Conservation (phyloP, 1,139 yeast genomes). For the Pneumocystis canis region DNA sequence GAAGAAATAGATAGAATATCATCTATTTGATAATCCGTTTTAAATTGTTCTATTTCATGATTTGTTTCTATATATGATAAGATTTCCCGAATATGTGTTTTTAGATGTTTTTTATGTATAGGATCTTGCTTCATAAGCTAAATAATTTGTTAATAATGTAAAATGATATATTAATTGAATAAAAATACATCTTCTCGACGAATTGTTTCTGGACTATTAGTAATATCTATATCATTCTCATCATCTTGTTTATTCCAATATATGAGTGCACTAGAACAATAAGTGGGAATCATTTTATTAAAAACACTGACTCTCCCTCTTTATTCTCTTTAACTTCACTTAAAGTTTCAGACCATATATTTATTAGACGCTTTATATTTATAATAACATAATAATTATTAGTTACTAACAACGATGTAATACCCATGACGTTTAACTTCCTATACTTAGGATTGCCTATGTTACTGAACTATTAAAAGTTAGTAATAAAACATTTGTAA, state of each 20-base stretch:
- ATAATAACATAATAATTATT: constrained; percentile 5
- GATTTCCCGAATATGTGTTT: not conserved
- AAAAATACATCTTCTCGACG: constrained; percentile 4
- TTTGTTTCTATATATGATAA: not conserved
- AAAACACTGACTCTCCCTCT: constrained; percentile 8
- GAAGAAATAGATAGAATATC: not conserved
- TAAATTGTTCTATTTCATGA: not conserved
- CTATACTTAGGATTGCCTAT: constrained; percentile 56
- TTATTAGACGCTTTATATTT: constrained; percentile 3
- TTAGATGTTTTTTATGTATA: not conserved
- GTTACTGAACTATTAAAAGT: constrained; percentile 26
- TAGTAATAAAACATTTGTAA: constrained; percentile 16
- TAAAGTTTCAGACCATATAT: constrained; percentile 13
- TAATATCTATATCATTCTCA: constrained; percentile 1
- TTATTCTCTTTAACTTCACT: constrained; percentile 13
- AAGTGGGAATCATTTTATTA: not conserved
- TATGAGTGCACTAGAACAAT: constrained; percentile 4
- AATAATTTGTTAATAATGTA: not conserved
- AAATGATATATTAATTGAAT: not conserved
- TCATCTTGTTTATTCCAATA: constrained; percentile 9
- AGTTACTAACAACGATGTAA: constrained; percentile 31
- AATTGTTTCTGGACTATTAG: constrained; percentile 5
- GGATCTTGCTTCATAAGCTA: not conserved
- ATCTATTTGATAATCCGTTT: not conserved
- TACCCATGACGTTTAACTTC: constrained; percentile 48